Conservation (phyloP, 2,329 filamentous ascomycete genomes). For the Colletotrichum cuscutae region DNA sequence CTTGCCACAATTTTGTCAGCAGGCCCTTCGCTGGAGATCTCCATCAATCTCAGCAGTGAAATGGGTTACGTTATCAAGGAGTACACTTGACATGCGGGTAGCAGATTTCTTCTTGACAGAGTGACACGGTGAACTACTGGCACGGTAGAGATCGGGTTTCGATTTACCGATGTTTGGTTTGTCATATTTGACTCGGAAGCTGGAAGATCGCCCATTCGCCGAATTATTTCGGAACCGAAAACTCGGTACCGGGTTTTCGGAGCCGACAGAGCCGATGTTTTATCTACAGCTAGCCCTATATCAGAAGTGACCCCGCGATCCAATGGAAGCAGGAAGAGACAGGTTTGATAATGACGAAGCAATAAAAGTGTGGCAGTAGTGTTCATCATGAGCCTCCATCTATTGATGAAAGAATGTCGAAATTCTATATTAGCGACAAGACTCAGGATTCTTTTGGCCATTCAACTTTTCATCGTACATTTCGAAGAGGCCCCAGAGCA, state of each 20-base stretch:
- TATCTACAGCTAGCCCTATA: too few species aligned
- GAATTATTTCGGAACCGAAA: background rate
- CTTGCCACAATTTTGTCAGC: too few species aligned
- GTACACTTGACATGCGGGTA: too few species aligned
- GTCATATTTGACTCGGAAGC: background rate
- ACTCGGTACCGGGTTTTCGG: background rate
- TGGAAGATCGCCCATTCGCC: background rate
- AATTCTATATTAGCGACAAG: too few species aligned
- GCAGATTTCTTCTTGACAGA: too few species aligned
- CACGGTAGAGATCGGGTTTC: background rate
- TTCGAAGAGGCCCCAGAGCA: too few species aligned
- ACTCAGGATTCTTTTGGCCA: too few species aligned
- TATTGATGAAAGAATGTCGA: background rate
- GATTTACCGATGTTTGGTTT: background rate
- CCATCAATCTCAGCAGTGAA: too few species aligned
- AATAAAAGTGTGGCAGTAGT: background rate
- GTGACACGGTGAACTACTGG: too few species aligned
- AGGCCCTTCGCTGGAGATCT: too few species aligned
- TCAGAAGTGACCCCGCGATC: background rate
- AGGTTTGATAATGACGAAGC: background rate
- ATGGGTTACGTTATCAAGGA: too few species aligned
- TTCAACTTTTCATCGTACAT: too few species aligned
- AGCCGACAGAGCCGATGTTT: background rate
- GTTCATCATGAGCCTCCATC: background rate
- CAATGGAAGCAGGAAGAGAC: background rate